Evolutionary conservation across 2,329 filamentous ascomycete species (phyloP).

Genomic region (Hymenoscyphus occultus): DNA sequence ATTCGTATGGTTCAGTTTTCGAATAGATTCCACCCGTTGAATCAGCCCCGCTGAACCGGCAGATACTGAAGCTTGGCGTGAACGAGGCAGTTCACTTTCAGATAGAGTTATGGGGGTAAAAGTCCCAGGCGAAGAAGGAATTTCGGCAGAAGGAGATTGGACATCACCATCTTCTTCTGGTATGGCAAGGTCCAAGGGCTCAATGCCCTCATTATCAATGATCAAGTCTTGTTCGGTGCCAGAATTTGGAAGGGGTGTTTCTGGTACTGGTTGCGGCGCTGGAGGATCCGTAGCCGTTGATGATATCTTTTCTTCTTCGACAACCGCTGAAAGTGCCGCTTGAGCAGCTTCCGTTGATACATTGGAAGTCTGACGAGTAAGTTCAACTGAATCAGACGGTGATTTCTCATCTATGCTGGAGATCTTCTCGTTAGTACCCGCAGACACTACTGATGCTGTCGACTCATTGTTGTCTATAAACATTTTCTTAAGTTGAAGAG

Average conservation of each 20-base stretch:
- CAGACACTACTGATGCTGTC: conserved; percentile 67
- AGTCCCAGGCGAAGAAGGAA: conserved; percentile 14
- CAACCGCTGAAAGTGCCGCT: conserved; percentile 61
- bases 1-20: conserved; percentile 21
- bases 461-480: conserved; percentile 83
- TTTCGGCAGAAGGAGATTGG: conserved; percentile 16
- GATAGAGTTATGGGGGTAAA: conserved; percentile 15
- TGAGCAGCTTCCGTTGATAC: conserved; percentile 61
- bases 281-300: not conserved
- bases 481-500: conserved; percentile 89
- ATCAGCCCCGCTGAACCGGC: conserved; percentile 27
- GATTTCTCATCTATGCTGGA: conserved; percentile 47
- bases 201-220: conserved; percentile 51
- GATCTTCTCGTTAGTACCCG: conserved; percentile 59
- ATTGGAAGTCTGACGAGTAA: conserved; percentile 30
- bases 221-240: conserved; percentile 29
- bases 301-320: conserved; percentile 48
- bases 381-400: conserved; percentile 34
- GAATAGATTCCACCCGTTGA: conserved; percentile 34
- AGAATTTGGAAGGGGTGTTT: conserved; percentile 2
- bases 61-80: conserved; percentile 14
- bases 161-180: conserved; percentile 18
- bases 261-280: not conserved
- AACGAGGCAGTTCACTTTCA: not conserved
- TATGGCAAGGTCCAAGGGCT: conserved; percentile 60